phyloP scores from a whole-genome alignment of 768 basidiomycete genomes.

The Tulasnella sp. region DNA sequence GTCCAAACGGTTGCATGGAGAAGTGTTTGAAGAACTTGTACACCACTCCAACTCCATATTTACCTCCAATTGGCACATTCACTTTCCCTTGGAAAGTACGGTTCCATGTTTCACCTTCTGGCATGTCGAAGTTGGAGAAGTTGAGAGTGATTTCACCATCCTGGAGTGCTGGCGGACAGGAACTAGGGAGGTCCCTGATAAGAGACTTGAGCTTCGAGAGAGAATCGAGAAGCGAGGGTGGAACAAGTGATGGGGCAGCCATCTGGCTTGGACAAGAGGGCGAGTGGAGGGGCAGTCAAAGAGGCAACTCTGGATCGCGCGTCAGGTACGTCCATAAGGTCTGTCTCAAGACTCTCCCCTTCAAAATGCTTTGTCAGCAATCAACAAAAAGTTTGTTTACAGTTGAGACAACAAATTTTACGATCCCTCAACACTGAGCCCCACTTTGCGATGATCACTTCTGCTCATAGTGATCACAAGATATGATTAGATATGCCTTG shows the following conservation, averaged over 20 bases:
- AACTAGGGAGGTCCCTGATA: background rate
- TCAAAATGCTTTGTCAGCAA: background rate
- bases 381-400: too few species aligned
- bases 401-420: too few species aligned
- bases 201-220: background rate
- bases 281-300: background rate
- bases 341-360: background rate
- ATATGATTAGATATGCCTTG: background rate
- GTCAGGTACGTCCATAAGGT: background rate
- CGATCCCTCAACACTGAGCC: too few species aligned
- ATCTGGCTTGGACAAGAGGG: background rate
- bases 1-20: background rate
- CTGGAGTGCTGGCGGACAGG: background rate
- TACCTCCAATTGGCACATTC: background rate
- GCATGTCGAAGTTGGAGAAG: background rate
- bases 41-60: background rate
- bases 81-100: background rate
- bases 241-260: background rate
- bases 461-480: background rate
- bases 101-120: background rate
- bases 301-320: background rate
- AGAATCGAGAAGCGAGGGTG: background rate
- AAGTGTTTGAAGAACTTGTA: background rate
- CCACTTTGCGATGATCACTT: too few species aligned
- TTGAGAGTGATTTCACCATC: background rate